A percentile compares a stretch with the other conserved stretches of the same genome.
Evolutionary conservation across 2,329 filamentous ascomycete species (phyloP).

Genomic region (Diaporthe ilicicola): DNA sequence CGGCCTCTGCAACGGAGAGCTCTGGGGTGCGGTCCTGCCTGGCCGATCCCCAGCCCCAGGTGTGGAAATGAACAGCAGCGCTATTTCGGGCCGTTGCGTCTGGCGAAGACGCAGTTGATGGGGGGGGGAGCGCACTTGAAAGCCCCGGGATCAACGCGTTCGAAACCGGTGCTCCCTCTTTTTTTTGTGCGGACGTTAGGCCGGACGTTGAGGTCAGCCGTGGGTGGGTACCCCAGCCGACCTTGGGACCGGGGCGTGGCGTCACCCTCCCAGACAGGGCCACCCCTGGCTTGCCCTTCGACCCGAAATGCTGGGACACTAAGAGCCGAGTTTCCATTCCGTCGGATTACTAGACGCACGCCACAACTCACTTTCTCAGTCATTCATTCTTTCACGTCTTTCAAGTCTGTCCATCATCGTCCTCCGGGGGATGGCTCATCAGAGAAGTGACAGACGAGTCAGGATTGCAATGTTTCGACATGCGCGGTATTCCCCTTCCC

Average conservation of each 20-base stretch:
- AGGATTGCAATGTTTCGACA: neutral
- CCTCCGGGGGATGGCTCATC: neutral
- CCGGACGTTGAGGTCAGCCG: constrained; percentile 14
- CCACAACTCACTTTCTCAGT: neutral
- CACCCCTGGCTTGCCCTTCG: constrained; percentile 18
- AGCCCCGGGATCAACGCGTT: neutral
- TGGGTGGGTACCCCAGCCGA: constrained; percentile 26
- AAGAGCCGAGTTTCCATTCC: constrained; percentile 23
- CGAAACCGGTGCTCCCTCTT: neutral
- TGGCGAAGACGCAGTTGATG: neutral
- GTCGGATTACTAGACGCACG: constrained; percentile 23
- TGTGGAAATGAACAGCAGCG: neutral
- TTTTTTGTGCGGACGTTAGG: constrained; percentile 15
- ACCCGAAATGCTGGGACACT: constrained; percentile 23
- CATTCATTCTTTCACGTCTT: neutral
- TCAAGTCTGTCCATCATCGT: neutral
- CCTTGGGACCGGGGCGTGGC: constrained; percentile 12
- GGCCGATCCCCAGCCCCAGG: neutral
- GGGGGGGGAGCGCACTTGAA: neutral
- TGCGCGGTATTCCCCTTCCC: neutral
- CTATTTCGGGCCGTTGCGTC: constrained; percentile 21
- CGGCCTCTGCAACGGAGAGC: neutral
- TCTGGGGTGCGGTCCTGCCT: too few species aligned
- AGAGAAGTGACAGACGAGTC: neutral
- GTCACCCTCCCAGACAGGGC: constrained; percentile 21